Conservation (phyloP, 164 flowering plant species). For the Kalanchoe fedtschenkoi region DNA sequence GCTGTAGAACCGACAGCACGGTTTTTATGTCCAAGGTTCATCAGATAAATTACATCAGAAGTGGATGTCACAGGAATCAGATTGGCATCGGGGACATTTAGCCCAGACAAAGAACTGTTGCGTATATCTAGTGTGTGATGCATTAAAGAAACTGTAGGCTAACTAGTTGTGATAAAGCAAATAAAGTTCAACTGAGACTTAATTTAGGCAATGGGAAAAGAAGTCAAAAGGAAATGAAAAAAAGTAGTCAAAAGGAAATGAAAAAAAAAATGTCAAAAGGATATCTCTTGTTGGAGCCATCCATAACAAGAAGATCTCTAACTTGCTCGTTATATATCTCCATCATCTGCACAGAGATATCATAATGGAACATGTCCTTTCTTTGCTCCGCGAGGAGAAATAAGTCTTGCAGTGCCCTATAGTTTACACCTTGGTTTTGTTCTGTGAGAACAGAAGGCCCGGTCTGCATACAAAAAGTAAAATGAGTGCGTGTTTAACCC, state of each 20-base stretch:
- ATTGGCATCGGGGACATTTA: conserved; percentile 91
- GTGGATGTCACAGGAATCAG: conserved; percentile 85
- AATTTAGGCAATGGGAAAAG: not conserved
- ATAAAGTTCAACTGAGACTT: not conserved
- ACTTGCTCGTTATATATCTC: conserved; percentile 99
- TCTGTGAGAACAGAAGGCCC: conserved; percentile 88
- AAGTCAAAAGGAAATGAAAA: no score
- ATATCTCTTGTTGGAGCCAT: conserved; percentile 86
- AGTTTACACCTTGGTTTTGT: conserved; percentile 82
- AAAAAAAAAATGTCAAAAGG: conserved; percentile 37
- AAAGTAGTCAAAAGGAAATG: conserved; percentile 37
- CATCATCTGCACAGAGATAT: conserved; percentile 92
- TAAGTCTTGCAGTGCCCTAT: conserved; percentile 78
- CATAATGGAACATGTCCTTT: conserved; percentile 66
- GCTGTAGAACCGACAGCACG: conserved; percentile 97
- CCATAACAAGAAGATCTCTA: conserved; percentile 82
- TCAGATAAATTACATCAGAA: conserved; percentile 74
- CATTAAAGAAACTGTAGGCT: conserved; percentile 34
- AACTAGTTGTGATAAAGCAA: not conserved
- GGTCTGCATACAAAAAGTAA: conserved; percentile 29
- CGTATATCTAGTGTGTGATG: conserved; percentile 80
- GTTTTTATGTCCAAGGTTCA: conserved; percentile 88
- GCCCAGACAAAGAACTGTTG: conserved; percentile 79
- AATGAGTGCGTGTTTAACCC: not conserved
- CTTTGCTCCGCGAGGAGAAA: conserved; percentile 79